phyloP scores from a whole-genome alignment of 768 basidiomycete species.

The Hydnum rufescens region DNA sequence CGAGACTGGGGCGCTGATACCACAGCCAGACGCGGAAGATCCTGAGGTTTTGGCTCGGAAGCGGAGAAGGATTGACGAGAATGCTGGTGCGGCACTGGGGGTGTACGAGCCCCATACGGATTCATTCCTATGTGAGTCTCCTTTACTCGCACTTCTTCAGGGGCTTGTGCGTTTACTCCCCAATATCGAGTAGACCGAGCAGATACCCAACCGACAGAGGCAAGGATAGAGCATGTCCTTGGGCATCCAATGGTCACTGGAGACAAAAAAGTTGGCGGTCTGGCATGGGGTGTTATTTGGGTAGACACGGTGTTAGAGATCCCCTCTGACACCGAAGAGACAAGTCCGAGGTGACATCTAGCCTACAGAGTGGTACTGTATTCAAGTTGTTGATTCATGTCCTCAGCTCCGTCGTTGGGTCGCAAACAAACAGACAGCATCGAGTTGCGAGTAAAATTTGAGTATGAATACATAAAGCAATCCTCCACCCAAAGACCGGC shows the following conservation, averaged over 20 bases:
- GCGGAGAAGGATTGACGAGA: constrained; percentile 13
- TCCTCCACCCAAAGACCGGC: too few relatives aligned
- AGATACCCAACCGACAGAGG: constrained; percentile 56
- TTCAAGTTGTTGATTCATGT: too few relatives aligned
- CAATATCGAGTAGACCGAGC: constrained; percentile 34
- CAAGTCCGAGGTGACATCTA: too few relatives aligned
- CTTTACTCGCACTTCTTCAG: constrained; percentile 3
- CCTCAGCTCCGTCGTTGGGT: too few relatives aligned
- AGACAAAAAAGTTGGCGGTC: constrained; percentile 54
- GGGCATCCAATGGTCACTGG: constrained; percentile 33
- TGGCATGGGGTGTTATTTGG: constrained; percentile 67
- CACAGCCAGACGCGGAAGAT: neutral
- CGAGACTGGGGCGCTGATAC: neutral
- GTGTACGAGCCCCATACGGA: constrained; percentile 72
- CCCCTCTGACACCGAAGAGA: too few relatives aligned
- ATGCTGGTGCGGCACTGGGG: constrained; percentile 22
- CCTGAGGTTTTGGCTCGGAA: neutral
- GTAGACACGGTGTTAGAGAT: constrained; percentile 36
- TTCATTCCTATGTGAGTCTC: constrained; percentile 44
- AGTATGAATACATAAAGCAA: too few relatives aligned
- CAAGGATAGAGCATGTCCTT: constrained; percentile 38
- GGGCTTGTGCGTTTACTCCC: constrained; percentile 1
- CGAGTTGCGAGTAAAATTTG: too few relatives aligned
- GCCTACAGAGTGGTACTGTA: too few relatives aligned
- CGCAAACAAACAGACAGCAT: too few relatives aligned